A percentile compares a stretch with the other conserved stretches of the same genome.
Conservation (phyloP, 495 filamentous ascomycete species). For the Lophiotrema nucula region DNA sequence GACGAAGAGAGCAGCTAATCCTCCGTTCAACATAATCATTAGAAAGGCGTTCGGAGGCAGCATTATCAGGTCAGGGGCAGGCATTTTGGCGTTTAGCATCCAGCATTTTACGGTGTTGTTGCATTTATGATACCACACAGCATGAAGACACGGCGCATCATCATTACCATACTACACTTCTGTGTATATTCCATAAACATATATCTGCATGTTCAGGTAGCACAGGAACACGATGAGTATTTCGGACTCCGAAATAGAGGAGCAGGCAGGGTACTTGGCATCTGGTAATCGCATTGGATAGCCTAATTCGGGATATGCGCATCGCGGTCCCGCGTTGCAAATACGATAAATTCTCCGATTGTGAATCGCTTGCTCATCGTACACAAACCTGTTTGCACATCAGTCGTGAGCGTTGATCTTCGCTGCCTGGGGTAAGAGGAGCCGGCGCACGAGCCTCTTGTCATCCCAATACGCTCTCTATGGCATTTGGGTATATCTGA, state of each 20-base stretch:
- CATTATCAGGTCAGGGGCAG: not conserved
- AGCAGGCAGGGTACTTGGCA: no score
- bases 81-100: conserved; percentile 22
- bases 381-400: not conserved
- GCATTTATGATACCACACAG: conserved; percentile 31
- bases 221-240: no score
- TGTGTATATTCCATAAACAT: not conserved
- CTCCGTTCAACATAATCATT: not conserved
- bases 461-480: no score
- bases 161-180: conserved; percentile 1
- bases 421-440: not conserved
- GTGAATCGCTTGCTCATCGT: not conserved
- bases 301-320: not conserved
- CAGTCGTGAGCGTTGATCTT: no score
- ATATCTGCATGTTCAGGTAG: no score
- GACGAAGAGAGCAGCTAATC: conserved; percentile 32
- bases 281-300: conserved; percentile 5
- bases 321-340: not conserved
- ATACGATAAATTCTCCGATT: not conserved
- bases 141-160: conserved; percentile 11
- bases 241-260: no score
- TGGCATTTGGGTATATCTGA: no score
- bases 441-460: not conserved
- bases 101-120: conserved; percentile 18
- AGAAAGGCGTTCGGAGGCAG: conserved; percentile 16